These are phyloP conservation scores for Pseudohalonectria lignicola DNA, from an alignment of 2,329 filamentous ascomycete species.

Conservation along the genomic window DNA sequence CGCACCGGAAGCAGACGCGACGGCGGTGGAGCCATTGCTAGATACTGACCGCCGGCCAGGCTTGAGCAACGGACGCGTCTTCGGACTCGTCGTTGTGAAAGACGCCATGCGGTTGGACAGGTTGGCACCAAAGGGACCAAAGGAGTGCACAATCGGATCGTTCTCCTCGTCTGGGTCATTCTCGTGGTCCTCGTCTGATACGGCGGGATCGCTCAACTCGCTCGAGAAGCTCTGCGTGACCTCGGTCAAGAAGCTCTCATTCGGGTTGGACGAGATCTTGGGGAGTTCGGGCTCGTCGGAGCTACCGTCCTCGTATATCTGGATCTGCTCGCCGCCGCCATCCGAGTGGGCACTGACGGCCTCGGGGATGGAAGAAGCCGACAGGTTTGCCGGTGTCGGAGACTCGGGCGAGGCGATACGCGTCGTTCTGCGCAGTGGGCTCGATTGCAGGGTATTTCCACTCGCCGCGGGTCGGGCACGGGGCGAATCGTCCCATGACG, in stretches of 20 bases:
- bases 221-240: constrained; percentile 43
- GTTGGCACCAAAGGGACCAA: constrained; percentile 81
- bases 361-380: constrained; percentile 26
- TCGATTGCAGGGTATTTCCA: constrained; percentile 36
- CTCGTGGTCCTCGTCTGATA: constrained; percentile 52
- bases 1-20: neutral
- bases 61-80: constrained; percentile 15
- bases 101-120: constrained; percentile 73
- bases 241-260: constrained; percentile 38
- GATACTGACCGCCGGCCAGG: constrained; percentile 2
- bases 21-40: neutral
- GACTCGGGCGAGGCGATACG: constrained; percentile 69
- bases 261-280: constrained; percentile 15
- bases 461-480: constrained; percentile 21
- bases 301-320: constrained; percentile 65
- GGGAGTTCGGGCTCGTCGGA: constrained; percentile 39
- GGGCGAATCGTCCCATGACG: constrained; percentile 59
- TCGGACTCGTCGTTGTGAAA: constrained; percentile 60
- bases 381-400: constrained; percentile 35
- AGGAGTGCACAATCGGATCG: constrained; percentile 84
- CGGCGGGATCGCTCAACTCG: constrained; percentile 38
- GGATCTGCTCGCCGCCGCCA: constrained; percentile 30
- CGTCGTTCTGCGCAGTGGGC: constrained; percentile 43
- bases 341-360: constrained; percentile 15
- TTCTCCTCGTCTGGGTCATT: constrained; percentile 87